phyloP scores from a whole-genome alignment of 345 rosid genomes.

The Dimocarpus longan region DNA sequence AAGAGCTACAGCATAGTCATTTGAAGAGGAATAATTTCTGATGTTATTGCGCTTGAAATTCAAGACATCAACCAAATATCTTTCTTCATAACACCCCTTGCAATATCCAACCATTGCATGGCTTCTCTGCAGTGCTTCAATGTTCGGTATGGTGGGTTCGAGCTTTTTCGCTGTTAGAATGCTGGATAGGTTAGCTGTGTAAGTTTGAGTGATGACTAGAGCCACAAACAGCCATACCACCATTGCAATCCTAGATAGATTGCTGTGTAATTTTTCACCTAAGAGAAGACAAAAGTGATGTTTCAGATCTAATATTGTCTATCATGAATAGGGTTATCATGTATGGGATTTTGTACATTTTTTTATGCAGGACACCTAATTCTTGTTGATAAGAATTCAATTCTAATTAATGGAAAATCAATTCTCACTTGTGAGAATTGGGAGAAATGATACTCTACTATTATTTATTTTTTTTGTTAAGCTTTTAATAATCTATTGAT shows the following conservation, averaged over 20 bases:
- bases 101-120: constrained; percentile 23
- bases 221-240: constrained; percentile 30
- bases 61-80: constrained; percentile 17
- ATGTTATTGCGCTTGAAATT: background rate
- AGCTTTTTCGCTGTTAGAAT: constrained; percentile 23
- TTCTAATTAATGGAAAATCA: no score
- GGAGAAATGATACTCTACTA: no score
- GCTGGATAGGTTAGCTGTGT: constrained; percentile 31
- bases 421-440: no score
- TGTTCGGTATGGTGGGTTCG: background rate
- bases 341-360: no score
- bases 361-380: no score
- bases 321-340: no score
- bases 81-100: background rate
- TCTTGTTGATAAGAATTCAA: no score
- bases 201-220: constrained; percentile 25
- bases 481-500: no score
- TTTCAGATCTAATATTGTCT: background rate
- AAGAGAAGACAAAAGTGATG: background rate
- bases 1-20: background rate
- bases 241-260: constrained; percentile 26
- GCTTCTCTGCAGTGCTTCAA: constrained; percentile 18
- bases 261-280: constrained; percentile 30
- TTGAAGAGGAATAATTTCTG: background rate
- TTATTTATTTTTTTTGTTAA: no score